Evolutionary conservation across 1,284 basidiomycete genomes (phyloP), one percentile per base, ranked within the genome.

Genomic region (Rhodotorula sp.): DNA sequence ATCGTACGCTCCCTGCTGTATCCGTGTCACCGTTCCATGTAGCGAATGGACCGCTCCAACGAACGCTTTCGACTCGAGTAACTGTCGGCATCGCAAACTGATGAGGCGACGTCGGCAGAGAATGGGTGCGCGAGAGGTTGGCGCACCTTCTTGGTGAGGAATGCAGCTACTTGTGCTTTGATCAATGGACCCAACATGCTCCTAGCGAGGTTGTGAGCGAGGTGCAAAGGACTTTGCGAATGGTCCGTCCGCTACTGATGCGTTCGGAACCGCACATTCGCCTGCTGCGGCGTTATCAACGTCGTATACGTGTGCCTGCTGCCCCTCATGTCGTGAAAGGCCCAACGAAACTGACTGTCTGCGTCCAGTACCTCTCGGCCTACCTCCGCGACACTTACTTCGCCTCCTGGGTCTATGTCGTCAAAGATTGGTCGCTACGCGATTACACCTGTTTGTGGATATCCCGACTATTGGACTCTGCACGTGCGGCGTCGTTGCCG

Each of bases 101-200:
- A 11, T 8, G 51, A 48, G 29, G 48, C 7, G 6, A 8, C 29
- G 29, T 7, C 36, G 27, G 32, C 13, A 9, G 47, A n/a, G n/a
- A 36, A 22, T 17, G 54, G 20, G 11, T 13, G 22, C 2, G 30
- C 22, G 9, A 15, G 53, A 22, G 7, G 22, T 1, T 1, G n/a
- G 22, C 55, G 48, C 30, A 56, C 67, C 62, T 72, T 70, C n/a
- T 72, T 69, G n/a, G 67, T 70, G 9, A 64, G 34, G 48, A 70
- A 57, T 1, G 71, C 71, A 6, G 67, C 67, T 2, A 72, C 59
- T 52, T 72, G 71, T 11, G 71, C 71, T 39, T 64, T 69, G 8
- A 70, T 47, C 0, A 72, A 48, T 9, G 71, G 71, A 4, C 71
- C 71, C 8, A 72, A 36, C 71, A 72, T 72, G 27, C n/a, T 29